phyloP scores from a whole-genome alignment of 345 rosid genomes.

The Geranium rotundifolium region DNA sequence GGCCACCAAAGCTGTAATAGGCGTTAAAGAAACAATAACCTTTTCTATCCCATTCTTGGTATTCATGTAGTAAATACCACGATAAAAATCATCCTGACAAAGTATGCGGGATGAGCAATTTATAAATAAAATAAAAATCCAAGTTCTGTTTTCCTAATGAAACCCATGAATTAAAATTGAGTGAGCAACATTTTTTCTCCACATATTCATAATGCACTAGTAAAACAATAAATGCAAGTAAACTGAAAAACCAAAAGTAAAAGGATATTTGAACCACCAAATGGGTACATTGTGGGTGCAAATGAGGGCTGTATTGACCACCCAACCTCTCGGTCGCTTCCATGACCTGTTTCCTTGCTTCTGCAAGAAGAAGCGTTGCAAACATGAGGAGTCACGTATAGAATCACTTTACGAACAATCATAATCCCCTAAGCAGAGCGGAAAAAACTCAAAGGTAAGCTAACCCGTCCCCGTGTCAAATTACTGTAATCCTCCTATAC shows the following conservation, averaged over 20 bases:
- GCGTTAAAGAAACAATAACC: slow-evolving; percentile 28
- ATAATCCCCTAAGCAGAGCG: background rate
- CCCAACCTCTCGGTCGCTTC: slow-evolving; percentile 90
- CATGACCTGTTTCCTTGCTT: slow-evolving; percentile 88
- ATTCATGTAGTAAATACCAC: background rate
- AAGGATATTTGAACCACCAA: slow-evolving; percentile 98
- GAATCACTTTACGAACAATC: background rate
- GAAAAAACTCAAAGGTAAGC: background rate
- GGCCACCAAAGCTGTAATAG: slow-evolving; percentile 69
- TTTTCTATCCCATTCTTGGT: background rate
- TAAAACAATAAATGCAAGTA: background rate
- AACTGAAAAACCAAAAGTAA: slow-evolving; percentile 1
- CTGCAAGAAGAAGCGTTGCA: slow-evolving; percentile 27
- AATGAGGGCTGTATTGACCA: slow-evolving; percentile 69
- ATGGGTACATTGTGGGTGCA: slow-evolving; percentile 84
- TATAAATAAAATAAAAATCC: no score
- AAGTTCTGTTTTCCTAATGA: background rate
- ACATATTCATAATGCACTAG: background rate
- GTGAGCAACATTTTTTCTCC: background rate
- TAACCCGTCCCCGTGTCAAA: background rate
- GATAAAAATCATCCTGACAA: background rate
- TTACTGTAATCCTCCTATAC: background rate
- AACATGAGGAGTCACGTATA: background rate
- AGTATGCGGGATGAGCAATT: background rate
- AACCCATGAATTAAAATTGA: background rate